A percentile compares a stretch with the other conserved stretches of the same genome.
Conservation (phyloP, 257 asterid species). For the Solanum sejunctum region DNA sequence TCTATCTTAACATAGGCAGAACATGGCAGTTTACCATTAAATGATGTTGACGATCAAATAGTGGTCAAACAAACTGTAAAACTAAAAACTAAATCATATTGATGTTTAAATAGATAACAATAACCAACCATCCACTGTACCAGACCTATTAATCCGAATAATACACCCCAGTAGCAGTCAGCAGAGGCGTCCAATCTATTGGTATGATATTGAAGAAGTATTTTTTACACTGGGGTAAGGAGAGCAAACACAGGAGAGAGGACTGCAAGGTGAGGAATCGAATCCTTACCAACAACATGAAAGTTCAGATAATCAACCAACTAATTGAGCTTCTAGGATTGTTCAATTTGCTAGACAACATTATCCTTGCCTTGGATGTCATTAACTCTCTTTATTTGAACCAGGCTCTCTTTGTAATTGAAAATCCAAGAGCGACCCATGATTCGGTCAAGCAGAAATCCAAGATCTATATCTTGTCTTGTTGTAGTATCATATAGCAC, state of each 20-base stretch:
- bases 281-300: not conserved
- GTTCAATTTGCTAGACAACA: not conserved
- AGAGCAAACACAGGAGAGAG: not conserved
- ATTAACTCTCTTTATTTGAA: constrained; percentile 15
- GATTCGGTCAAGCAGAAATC: not conserved
- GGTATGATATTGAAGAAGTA: not conserved
- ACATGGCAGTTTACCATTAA: not conserved
- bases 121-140: not conserved
- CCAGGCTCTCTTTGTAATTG: constrained; percentile 32
- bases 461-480: not conserved
- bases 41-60: not conserved
- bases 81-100: not conserved
- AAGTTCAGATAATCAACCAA: not conserved
- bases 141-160: not conserved
- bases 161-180: not conserved
- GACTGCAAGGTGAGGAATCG: not conserved
- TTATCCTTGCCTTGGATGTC: constrained; percentile 3
- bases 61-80: not conserved
- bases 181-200: not conserved
- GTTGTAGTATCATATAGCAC: not conserved
- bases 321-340: not conserved
- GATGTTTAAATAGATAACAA: not conserved
- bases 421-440: constrained; percentile 8
- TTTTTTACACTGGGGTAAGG: not conserved
- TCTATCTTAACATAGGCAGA: not conserved